Evolutionary conservation across 2,329 filamentous ascomycete species (phyloP).

Genomic region (Thelonectria discophora): DNA sequence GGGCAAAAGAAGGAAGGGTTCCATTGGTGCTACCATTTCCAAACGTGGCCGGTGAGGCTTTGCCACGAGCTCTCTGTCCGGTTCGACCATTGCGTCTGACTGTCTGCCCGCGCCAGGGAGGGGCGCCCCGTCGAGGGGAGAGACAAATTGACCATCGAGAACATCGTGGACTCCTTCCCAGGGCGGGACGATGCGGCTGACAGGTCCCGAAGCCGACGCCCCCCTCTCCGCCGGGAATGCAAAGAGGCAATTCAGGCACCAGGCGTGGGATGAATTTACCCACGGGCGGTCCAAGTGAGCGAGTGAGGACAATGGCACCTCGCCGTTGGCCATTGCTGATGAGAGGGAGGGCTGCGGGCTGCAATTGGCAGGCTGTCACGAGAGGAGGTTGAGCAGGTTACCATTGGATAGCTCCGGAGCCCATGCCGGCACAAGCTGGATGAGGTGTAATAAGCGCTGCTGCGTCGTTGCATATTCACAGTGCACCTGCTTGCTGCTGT

Average conservation of each 20-base stretch:
- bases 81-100: conserved; percentile 13
- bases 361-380: conserved; percentile 24
- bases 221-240: too few species aligned
- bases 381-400: conserved; percentile 7
- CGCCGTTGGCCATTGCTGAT: background rate
- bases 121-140: conserved; percentile 1
- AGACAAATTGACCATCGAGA: too few species aligned
- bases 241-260: too few species aligned
- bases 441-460: conserved; percentile 34
- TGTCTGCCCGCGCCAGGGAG: background rate
- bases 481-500: background rate
- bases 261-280: conserved; percentile 4
- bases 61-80: conserved; percentile 12
- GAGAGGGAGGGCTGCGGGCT: background rate
- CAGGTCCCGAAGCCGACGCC: conserved; percentile 19
- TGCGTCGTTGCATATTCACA: conserved; percentile 26
- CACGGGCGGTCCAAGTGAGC: conserved; percentile 17
- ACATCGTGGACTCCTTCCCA: conserved; percentile 20
- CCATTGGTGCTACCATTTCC: background rate
- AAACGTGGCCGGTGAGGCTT: conserved; percentile 20
- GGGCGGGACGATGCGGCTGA: conserved; percentile 17
- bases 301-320: too few species aligned
- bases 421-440: conserved; percentile 28
- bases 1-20: background rate
- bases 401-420: conserved; percentile 26